Evolutionary conservation across 768 basidiomycete species (phyloP), one percentile per base, ranked within the genome.

Genomic region (Auriculariales sp.): DNA sequence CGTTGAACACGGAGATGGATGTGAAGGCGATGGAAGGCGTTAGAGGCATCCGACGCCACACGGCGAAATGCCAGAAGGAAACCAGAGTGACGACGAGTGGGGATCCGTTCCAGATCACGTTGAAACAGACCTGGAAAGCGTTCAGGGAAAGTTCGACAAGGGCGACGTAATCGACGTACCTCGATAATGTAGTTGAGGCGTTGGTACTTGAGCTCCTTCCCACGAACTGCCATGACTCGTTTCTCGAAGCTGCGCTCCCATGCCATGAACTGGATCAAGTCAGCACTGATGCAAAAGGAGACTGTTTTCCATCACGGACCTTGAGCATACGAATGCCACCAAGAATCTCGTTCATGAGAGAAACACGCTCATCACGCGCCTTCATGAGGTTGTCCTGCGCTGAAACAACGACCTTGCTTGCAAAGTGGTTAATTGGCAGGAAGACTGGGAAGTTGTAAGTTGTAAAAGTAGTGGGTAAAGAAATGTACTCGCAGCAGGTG

Each of bases 291-390:
- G 17, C 30, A 29, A 1, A 19, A 3, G n/a, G 15, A 27, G 24
- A 45, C 19, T n/a, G n/a, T n/a, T n/a, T n/a, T n/a, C n/a, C n/a
- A 15, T 7, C 35, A 46, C 51, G 54, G 44, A 66, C 73, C 61
- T 94, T 93, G 56, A 93, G 77, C 88, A 93, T 93, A 28, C 89
- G 75, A 51, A 93, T 92, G 11, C 77, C 89, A 45, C 88, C 88
- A 9, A 92, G 68, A 53, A 92, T 78, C 81, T 93, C 90, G 57
- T 93, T 93, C 91, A 94, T 95, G 47, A 94, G 66, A 3, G 84
- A 72, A 22, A 92, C 87, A 35, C 92, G 77, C 64, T 93, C 88
- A 57, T 95, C 92, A 27, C 89, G 76, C 25, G 87, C 76, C 65
- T 91, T 92, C 91, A 93, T 90, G 15, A 92, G 68, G 56, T 83